phyloP scores from a whole-genome alignment of 2,329 filamentous ascomycete species.

The Apiospora malaysiana region DNA sequence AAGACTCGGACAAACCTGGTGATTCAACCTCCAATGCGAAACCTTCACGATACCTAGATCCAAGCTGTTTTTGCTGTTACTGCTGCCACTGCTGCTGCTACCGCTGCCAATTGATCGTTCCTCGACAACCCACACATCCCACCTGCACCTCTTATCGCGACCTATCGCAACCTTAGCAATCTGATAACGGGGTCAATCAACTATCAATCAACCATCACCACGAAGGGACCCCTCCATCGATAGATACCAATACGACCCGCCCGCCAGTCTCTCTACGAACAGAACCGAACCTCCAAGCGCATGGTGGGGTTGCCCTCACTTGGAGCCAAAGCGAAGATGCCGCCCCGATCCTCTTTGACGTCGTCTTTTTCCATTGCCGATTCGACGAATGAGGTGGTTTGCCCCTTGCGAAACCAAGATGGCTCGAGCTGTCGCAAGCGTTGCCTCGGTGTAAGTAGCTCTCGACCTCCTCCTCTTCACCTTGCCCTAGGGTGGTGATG shows the following conservation, averaged over 20 bases:
- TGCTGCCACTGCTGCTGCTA: neutral
- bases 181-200: slow-evolving; percentile 19
- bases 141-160: slow-evolving; percentile 18
- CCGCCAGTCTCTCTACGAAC: slow-evolving; percentile 3
- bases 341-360: slow-evolving; percentile 84
- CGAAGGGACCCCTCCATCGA: slow-evolving; percentile 9
- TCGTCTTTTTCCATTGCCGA: slow-evolving; percentile 92
- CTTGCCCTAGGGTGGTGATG: neutral
- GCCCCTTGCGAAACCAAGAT: slow-evolving; percentile 94
- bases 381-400: slow-evolving; percentile 94
- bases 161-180: slow-evolving; percentile 19
- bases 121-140: slow-evolving; percentile 15
- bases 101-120: slow-evolving; percentile 11
- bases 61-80: neutral
- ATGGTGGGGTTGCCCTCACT: slow-evolving; percentile 28
- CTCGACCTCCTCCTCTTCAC: slow-evolving; percentile 18
- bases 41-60: slow-evolving; percentile 14
- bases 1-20: slow-evolving; percentile 8
- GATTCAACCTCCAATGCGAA: slow-evolving; percentile 8
- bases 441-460: slow-evolving; percentile 89
- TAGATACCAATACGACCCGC: neutral
- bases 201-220: slow-evolving; percentile 16
- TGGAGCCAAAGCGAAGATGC: slow-evolving; percentile 60
- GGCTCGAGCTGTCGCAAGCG: slow-evolving; percentile 96
- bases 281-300: slow-evolving; percentile 18